A percentile compares a stretch with the other conserved stretches of the same genome.
Conservation (phyloP, 176 grass and related monocot species). For the Chrysopogon serrulatus region DNA sequence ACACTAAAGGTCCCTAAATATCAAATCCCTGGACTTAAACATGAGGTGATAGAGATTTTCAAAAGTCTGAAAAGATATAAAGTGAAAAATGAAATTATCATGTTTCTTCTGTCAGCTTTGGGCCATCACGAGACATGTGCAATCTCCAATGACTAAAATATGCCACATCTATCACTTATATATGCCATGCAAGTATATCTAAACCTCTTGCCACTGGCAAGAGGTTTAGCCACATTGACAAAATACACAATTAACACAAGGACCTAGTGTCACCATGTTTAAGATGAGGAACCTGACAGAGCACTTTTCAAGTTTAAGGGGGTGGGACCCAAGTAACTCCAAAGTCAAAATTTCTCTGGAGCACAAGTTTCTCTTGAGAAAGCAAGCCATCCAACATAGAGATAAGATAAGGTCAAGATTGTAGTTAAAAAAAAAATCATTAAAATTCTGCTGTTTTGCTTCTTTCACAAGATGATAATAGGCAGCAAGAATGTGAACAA, state of each 20-base stretch:
- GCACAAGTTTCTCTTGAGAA: neutral
- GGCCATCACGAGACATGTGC: neutral
- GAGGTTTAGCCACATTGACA: too few relatives aligned
- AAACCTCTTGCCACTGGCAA: neutral
- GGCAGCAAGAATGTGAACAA: constrained; percentile 28
- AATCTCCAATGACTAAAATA: neutral
- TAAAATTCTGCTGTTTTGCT: constrained; percentile 10
- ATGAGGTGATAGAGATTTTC: neutral
- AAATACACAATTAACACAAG: neutral
- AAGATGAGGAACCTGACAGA: neutral
- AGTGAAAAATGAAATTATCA: neutral
- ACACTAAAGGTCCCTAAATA: neutral
- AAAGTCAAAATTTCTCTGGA: neutral
- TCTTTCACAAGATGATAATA: constrained; percentile 12
- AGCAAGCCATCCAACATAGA: neutral
- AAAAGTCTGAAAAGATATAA: neutral
- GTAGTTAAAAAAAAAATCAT: neutral
- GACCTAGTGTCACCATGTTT: neutral
- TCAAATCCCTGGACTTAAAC: neutral
- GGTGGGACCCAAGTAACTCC: neutral
- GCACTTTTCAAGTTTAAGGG: neutral
- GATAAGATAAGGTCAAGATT: constrained; percentile 8
- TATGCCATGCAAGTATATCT: neutral
- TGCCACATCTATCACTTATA: neutral
- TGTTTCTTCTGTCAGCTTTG: neutral